Conservation (phyloP, 164 flowering plant genomes). For the Protea cynaroides region DNA sequence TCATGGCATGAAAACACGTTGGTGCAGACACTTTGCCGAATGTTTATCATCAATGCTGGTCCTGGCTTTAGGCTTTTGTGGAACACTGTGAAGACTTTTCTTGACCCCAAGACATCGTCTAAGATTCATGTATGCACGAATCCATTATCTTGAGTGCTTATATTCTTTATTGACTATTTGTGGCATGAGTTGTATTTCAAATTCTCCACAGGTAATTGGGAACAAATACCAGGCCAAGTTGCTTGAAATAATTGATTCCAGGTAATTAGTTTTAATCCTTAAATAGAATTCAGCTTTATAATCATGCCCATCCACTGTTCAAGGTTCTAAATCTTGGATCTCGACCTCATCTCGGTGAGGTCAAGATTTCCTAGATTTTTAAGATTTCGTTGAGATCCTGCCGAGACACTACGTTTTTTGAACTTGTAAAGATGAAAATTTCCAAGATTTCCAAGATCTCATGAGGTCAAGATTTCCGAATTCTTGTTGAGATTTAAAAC, state of each 20-base stretch:
- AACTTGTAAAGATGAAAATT: too few species aligned
- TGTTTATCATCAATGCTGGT: slow-evolving; percentile 97
- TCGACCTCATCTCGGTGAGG: too few species aligned
- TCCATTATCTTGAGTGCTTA: background rate
- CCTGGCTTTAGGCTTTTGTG: slow-evolving; percentile 87
- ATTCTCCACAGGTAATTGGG: slow-evolving; percentile 64
- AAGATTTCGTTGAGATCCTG: too few species aligned
- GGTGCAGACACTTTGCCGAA: slow-evolving; percentile 71
- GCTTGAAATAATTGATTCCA: slow-evolving; percentile 87
- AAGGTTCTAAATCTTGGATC: too few species aligned
- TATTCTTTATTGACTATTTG: background rate
- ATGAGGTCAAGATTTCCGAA: too few species aligned
- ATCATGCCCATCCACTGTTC: too few species aligned
- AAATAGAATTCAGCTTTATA: background rate
- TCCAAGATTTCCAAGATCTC: too few species aligned
- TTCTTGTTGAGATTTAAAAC: too few species aligned
- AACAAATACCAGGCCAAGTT: slow-evolving; percentile 80
- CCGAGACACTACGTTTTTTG: too few species aligned
- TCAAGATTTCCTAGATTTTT: too few species aligned
- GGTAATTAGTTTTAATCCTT: slow-evolving; percentile 32
- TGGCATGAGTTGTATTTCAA: slow-evolving; percentile 4
- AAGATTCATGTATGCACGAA: slow-evolving; percentile 71
- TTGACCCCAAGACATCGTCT: slow-evolving; percentile 83
- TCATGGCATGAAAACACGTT: slow-evolving; percentile 3
- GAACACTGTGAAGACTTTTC: slow-evolving; percentile 76